Evolutionary conservation across 2,329 filamentous ascomycete species (phyloP), one percentile per base, ranked within the genome.

Genomic region (Lomentospora prolificans): DNA sequence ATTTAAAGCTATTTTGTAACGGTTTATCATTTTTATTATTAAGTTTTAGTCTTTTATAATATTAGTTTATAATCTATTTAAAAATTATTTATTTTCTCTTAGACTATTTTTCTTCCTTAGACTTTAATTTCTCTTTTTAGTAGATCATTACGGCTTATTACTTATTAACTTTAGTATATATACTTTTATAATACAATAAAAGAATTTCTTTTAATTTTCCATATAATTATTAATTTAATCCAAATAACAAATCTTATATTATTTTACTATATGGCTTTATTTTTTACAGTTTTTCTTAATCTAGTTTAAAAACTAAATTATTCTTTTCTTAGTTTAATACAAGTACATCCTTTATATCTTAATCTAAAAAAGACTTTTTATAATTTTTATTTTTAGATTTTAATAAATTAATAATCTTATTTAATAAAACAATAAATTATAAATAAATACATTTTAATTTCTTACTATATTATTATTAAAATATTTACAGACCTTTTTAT

Each of bases 141-240:
- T 39, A n/a, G n/a, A n/a, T n/a, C n/a, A n/a, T n/a, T n/a, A n/a
- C n/a, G n/a, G n/a, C n/a, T n/a, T n/a, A n/a, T n/a, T n/a, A n/a
- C n/a, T n/a, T n/a, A n/a, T n/a, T n/a, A n/a, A n/a, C n/a, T n/a
- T n/a, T n/a, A n/a, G n/a, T n/a, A n/a, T n/a, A n/a, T n/a, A n/a
- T n/a, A n/a, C n/a, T n/a, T n/a, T n/a, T n/a, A n/a, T n/a, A n/a
- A n/a, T n/a, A 7, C 19, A 39, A 4, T 4, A n/a, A n/a, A n/a
- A n/a, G n/a, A n/a, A n/a, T n/a, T n/a, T n/a, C n/a, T n/a, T n/a
- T n/a, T n/a, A n/a, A n/a, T n/a, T n/a, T n/a, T n/a, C n/a, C n/a
- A 48, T 60, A 60, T 57, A 61, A 58, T 41, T 58, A 61, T 52
- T 54, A 57, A 52, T 25, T 53, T 48, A 55, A 44, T 6, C 50